Conservation (phyloP, 1,284 basidiomycete species). For the Ceratobasidium sp. region DNA sequence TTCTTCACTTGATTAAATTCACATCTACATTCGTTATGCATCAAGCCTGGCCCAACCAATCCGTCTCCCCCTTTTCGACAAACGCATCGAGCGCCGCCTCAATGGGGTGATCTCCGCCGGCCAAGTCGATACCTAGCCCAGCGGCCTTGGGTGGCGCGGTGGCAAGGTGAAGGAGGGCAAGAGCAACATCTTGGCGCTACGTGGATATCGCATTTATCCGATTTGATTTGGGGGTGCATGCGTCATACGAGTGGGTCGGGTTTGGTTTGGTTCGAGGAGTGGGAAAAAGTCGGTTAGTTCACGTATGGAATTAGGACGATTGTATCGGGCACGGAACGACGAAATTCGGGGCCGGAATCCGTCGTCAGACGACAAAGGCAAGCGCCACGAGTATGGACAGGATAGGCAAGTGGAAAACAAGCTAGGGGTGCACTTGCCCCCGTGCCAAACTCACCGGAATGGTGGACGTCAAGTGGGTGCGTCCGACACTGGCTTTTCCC, state of each 20-base stretch:
- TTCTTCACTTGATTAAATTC: background rate
- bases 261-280: background rate
- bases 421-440: background rate
- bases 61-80: conserved; percentile 35
- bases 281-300: background rate
- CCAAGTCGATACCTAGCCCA: conserved; percentile 39
- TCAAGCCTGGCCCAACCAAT: conserved; percentile 26
- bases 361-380: background rate
- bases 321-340: background rate
- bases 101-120: conserved; percentile 37
- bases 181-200: conserved; percentile 41
- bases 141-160: conserved; percentile 28
- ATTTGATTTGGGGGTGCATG: background rate
- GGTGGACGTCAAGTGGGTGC: conserved; percentile 58
- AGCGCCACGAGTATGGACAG: background rate
- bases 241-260: background rate
- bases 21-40: background rate
- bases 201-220: background rate
- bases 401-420: background rate
- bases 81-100: conserved; percentile 37
- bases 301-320: background rate
- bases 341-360: background rate
- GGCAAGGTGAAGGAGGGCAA: conserved; percentile 32
- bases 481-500: conserved; percentile 62
- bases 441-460: conserved; percentile 55